These are phyloP conservation scores for Leccinum fuscescens DNA, from an alignment of 1,284 basidiomycete genomes.

Conservation along the genomic window DNA sequence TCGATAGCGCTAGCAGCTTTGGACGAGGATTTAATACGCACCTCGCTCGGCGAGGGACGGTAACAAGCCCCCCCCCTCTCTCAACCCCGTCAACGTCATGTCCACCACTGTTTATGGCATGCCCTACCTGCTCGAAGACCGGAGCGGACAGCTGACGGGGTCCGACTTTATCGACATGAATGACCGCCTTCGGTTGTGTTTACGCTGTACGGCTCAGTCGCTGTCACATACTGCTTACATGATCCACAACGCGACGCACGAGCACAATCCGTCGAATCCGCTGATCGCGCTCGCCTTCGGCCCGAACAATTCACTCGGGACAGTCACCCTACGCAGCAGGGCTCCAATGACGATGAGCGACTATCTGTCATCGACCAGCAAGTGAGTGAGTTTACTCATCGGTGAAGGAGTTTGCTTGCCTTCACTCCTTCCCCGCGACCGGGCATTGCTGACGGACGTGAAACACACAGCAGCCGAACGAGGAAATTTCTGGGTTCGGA, in stretches of 20 bases:
- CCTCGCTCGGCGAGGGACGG: not conserved
- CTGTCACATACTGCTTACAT: constrained; percentile 46
- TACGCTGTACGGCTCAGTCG: constrained; percentile 47
- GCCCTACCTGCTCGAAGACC: constrained; percentile 63
- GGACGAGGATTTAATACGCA: constrained; percentile 27
- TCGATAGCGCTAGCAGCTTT: constrained; percentile 6
- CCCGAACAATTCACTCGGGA: constrained; percentile 47
- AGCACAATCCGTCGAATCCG: constrained; percentile 34
- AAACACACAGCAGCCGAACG: constrained; percentile 36
- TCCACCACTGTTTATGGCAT: constrained; percentile 46
- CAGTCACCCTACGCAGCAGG: constrained; percentile 43
- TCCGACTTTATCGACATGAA: constrained; percentile 62
- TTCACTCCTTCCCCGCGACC: not conserved
- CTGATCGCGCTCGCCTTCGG: constrained; percentile 52
- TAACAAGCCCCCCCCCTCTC: not conserved
- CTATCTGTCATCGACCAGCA: constrained; percentile 43
- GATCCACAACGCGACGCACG: constrained; percentile 45
- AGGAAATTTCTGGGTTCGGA: constrained; percentile 58
- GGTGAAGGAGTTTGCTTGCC: not conserved
- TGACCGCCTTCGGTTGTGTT: constrained; percentile 51
- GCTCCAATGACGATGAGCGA: constrained; percentile 46
- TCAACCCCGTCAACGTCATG: constrained; percentile 17
- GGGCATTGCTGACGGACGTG: not conserved
- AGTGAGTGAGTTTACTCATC: constrained; percentile 32
- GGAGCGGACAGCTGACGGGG: constrained; percentile 47